Conservation (phyloP, 495 filamentous ascomycete species). For the Trichoderma asperelloides region DNA sequence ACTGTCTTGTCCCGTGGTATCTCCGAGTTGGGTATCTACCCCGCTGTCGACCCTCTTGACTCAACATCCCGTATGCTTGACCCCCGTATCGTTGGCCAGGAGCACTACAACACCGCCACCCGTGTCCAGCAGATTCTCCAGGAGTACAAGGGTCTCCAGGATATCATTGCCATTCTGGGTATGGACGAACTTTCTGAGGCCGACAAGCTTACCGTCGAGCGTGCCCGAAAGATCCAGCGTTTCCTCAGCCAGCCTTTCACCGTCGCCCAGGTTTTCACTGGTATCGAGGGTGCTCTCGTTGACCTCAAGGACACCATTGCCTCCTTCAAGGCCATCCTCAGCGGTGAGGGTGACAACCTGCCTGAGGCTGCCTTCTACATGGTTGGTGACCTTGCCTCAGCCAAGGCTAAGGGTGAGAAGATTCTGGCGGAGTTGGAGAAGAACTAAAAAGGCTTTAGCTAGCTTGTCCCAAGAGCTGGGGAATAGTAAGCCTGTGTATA, state of each 20-base stretch:
- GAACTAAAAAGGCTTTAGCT: conserved; percentile 49
- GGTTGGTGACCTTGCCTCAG: conserved; percentile 93
- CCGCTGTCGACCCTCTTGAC: conserved; percentile 98
- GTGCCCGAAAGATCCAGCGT: conserved; percentile 98
- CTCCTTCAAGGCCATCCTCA: conserved; percentile 96
- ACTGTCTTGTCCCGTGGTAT: conserved; percentile 99
- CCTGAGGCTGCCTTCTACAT: conserved; percentile 97
- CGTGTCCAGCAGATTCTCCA: conserved; percentile 97
- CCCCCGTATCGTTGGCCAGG: conserved; percentile 92
- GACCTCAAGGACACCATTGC: conserved; percentile 96
- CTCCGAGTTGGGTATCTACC: conserved; percentile 99
- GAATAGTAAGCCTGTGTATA: conserved; percentile 25
- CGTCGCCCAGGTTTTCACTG: conserved; percentile 96
- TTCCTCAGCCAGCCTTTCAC: conserved; percentile 99
- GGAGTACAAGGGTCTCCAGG: conserved; percentile 99
- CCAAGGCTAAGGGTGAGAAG: conserved; percentile 97
- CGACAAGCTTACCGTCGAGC: conserved; percentile 99
- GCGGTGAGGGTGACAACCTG: conserved; percentile 89
- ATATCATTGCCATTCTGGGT: conserved; percentile 99
- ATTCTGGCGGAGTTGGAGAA: conserved; percentile 91
- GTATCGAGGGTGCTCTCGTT: conserved; percentile 96
- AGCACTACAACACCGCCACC: conserved; percentile 93
- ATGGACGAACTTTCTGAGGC: conserved; percentile 99
- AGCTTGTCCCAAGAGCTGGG: conserved; percentile 14
- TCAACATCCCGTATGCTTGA: conserved; percentile 99